A percentile compares a stretch with the other conserved stretches of the same genome.
These are phyloP conservation scores for Hanseniaspora pseudoguilliermondii DNA, from an alignment of 805 yeast genomes.

Conservation along the genomic window DNA sequence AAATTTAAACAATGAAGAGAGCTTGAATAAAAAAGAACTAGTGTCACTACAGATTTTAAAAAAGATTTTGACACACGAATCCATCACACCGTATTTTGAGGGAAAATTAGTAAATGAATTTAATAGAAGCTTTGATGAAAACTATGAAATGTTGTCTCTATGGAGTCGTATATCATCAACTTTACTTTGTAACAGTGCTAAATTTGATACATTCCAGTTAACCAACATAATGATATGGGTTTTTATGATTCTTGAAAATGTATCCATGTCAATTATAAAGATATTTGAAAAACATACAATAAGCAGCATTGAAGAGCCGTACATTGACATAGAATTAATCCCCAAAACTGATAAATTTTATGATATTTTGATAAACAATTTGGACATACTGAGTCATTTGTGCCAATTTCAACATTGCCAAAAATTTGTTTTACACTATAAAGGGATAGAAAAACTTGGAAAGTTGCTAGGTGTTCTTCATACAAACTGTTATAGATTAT, in stretches of 20 bases:
- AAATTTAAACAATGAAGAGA: not conserved
- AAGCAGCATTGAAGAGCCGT: conserved; percentile 4
- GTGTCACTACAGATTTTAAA: not conserved
- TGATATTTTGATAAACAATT: conserved; percentile 20
- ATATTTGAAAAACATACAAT: conserved; percentile 20
- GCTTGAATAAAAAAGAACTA: not conserved
- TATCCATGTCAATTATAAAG: conserved; percentile 17
- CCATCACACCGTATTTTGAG: conserved; percentile 4
- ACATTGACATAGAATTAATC: conserved; percentile 15
- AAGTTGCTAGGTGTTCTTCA: conserved; percentile 26
- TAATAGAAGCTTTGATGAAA: not conserved
- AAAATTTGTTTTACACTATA: conserved; percentile 27
- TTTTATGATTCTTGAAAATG: conserved; percentile 23
- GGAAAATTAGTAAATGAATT: not conserved
- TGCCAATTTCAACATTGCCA: conserved; percentile 28
- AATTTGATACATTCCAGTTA: conserved; percentile 29
- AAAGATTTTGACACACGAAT: conserved; percentile 9
- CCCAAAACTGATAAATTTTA: conserved; percentile 18
- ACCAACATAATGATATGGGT: conserved; percentile 32
- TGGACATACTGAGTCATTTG: conserved; percentile 28
- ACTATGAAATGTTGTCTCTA: conserved; percentile 15
- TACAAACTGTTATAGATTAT: conserved; percentile 24
- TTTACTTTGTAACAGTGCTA: conserved; percentile 27
- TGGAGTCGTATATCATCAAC: conserved; percentile 22
- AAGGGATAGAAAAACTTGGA: conserved; percentile 28